A percentile compares a stretch with the other conserved stretches of the same genome.
Conservation (phyloP, 257 asterid species). For the Petunia secreta region DNA sequence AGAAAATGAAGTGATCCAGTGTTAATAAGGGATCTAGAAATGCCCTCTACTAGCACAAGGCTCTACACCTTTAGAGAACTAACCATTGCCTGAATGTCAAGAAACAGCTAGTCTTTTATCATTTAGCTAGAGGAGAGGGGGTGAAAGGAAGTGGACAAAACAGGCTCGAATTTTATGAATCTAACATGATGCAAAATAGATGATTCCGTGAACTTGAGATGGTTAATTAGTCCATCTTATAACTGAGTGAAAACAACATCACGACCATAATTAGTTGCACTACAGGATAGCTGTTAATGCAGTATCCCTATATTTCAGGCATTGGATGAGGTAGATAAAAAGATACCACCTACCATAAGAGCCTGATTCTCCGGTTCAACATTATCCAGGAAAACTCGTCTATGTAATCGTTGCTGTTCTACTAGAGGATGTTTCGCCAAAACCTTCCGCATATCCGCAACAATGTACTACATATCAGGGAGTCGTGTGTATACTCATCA, state of each 20-base stretch:
- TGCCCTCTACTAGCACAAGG: conserved; percentile 11
- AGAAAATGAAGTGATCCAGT: not conserved
- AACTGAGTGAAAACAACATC: not conserved
- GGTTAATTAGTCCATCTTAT: not conserved
- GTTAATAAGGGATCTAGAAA: conserved; percentile 3
- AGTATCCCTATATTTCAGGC: conserved; percentile 9
- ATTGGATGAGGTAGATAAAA: conserved; percentile 22
- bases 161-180: not conserved
- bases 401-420: conserved; percentile 89
- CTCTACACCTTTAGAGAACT: conserved; percentile 10
- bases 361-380: conserved; percentile 89
- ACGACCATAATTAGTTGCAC: conserved; percentile 5
- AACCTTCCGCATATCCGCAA: conserved; percentile 97
- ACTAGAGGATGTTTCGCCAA: conserved; percentile 88
- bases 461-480: conserved; percentile 61
- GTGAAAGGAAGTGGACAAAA: conserved; percentile 2
- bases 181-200: not conserved
- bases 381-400: conserved; percentile 83
- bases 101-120: not conserved
- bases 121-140: not conserved
- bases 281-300: not conserved
- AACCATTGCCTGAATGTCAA: not conserved
- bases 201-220: not conserved
- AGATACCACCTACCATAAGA: conserved; percentile 65
- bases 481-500: conserved; percentile 14